Conservation (phyloP, 139 green algal species). For the Tetradesmus obliquus region DNA sequence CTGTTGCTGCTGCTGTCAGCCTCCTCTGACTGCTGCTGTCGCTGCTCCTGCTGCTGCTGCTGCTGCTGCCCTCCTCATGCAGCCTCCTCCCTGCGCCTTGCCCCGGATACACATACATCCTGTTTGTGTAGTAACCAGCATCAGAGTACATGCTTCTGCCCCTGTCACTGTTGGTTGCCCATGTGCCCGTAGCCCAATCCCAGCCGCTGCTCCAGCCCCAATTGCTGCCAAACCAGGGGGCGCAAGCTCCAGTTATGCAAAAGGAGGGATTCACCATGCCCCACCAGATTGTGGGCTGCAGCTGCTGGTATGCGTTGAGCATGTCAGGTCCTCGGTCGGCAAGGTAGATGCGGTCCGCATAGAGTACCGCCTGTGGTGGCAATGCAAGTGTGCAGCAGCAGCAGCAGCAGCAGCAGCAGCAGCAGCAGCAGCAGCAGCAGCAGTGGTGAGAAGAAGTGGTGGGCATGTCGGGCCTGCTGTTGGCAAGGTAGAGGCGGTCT, state of each 20-base stretch:
- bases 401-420: no score
- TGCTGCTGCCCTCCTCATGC: neutral
- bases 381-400: no score
- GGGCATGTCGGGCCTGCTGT: no score
- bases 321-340: constrained; percentile 22
- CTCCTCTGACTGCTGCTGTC: no score
- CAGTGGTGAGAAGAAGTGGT: no score
- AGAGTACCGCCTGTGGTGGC: constrained; percentile 18
- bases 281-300: constrained; percentile 29
- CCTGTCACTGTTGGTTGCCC: constrained; percentile 20
- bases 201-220: constrained; percentile 34
- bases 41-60: neutral
- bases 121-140: constrained; percentile 29
- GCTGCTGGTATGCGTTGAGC: neutral
- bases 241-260: constrained; percentile 15
- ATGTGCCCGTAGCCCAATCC: constrained; percentile 26
- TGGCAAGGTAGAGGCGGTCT: no score
- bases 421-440: no score
- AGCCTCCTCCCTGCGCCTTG: neutral
- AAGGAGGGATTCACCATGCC: constrained; percentile 20
- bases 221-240: constrained; percentile 9
- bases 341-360: constrained; percentile 31
- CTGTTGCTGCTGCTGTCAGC: neutral
- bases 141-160: neutral
- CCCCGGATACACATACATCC: constrained; percentile 2